Evolutionary conservation across 208 protist species (phyloP), one percentile per base, ranked within the genome.

Genomic region (Leishmania amazonensis): DNA sequence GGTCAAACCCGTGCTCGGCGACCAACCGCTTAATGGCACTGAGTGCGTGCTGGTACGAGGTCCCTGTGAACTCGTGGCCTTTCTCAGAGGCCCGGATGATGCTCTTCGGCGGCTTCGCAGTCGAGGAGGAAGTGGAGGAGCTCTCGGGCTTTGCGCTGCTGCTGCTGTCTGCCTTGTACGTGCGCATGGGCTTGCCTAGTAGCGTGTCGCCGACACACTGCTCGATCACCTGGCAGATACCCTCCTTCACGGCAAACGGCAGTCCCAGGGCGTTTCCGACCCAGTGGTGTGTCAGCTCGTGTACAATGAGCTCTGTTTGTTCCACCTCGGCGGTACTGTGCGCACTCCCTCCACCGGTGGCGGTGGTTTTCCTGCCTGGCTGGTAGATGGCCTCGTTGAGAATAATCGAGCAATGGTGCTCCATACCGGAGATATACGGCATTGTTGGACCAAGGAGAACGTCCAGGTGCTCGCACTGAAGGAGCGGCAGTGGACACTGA

Each of bases 231-330:
- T 91, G 87, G 64, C 93, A 96, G 13, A 98, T 82, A 28, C 95
- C 95, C 78, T 98, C 95, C 83, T 98, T 98, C 47, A 97, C 82
- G 3, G 89, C 81, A 74, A 98, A 97, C 21, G 91, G 86, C 62
- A 98, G 84, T 0, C 94, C 95, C 31, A 98, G 76, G 15, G 90
- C 70, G 85, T 98, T 97, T 42, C 95, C 95, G 7, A 95, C 65
- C 92, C 94, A 98, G 75, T 97, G 93, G 67, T 98, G 95, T 9
- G 90, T 79, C 57, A 98, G 57, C 81, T 98, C 94, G 78, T 98
- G 95, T n/a, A 94, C 84, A 45, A 98, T 87, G 24, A 98, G 85
- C 80, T 95, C 85, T 19, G 90, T 81, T 71, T 87, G 88, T 35
- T 74, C 74, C 31, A 87, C 74, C 68, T 88, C 87, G 0, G 60